Evolutionary conservation across 371 early-diverging fungal genomes (phyloP).

Genomic region (Rhizopus arrhizus): DNA sequence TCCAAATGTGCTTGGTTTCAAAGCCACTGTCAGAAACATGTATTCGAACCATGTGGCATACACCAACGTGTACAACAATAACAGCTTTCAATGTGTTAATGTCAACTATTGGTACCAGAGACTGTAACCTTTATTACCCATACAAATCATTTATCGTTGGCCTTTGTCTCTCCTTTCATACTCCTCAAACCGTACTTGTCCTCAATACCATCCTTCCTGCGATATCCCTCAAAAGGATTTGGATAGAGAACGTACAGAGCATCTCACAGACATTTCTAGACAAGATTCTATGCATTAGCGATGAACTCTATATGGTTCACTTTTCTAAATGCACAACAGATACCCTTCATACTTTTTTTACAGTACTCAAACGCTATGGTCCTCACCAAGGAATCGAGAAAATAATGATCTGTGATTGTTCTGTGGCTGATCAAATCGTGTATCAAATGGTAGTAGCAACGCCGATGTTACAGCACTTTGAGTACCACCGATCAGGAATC

Average conservation of each 20-base stretch:
- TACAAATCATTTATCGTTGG: constrained; percentile 1
- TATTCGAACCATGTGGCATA: constrained; percentile 10
- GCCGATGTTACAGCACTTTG: constrained; percentile 4
- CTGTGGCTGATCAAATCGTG: constrained; percentile 2
- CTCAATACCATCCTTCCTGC: not conserved
- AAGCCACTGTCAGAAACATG: not conserved
- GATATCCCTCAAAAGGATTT: not conserved
- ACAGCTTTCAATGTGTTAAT: not conserved
- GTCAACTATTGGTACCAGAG: not conserved
- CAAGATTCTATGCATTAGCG: not conserved
- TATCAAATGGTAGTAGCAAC: not conserved
- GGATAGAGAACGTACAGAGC: not conserved
- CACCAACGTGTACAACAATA: not conserved
- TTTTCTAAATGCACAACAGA: constrained; percentile 2
- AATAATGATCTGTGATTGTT: constrained; percentile 6
- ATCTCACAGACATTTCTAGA: not conserved
- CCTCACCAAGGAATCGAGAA: not conserved
- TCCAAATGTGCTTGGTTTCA: not conserved
- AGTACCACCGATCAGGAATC: constrained; percentile 15
- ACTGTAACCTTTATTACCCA: not conserved
- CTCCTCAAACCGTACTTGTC: not conserved
- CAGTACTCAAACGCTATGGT: not conserved
- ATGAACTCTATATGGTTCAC: not conserved
- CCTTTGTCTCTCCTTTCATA: not conserved
- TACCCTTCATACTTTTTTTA: not conserved